Evolutionary conservation across 2,329 filamentous ascomycete genomes (phyloP), one percentile per base, ranked within the genome.

Genomic region (Esteya vermicola): DNA sequence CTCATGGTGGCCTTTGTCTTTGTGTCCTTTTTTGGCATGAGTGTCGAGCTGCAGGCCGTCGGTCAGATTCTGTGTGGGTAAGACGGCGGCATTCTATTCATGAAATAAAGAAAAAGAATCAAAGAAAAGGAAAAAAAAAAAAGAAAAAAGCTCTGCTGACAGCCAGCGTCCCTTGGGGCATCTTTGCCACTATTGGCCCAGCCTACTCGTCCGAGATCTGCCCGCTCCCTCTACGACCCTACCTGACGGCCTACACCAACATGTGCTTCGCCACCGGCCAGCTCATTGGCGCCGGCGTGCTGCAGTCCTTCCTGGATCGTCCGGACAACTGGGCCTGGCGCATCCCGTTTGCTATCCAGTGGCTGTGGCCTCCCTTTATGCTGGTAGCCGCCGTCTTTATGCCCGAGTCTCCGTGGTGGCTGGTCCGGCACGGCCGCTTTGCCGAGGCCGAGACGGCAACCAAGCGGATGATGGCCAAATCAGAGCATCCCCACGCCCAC

Each of bases 1-100:
- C 44, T 60, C 49, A 58, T 68, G 67, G 60, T 64, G 18, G 50
- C 54, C 0, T 71, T 71, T 40, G 62, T 76, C 23, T 73, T 72
- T 42, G 57, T 70, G 3, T 49, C 66, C 2, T 72, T 74, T 51
- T 73, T 74, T 43, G 68, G 66, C 0, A 56, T 60, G 1, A 65
- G 62, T 22, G 50, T 71, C 4, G 47, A 60, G 32, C 52, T 68
- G 2, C 56, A 72, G 4, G 58, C 72, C 7, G 54, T 62, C 2
- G 68, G 67, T 2, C 65, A 72, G 47, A 52, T 74, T 1, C 56
- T 73, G 4, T 44, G 41, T 20, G 43, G 43, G 12, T 36, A 14
- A 28, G 26, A 13, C n/a, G n/a, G n/a, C n/a, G n/a, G n/a, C n/a
- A n/a, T n/a, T n/a, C n/a, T n/a, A n/a, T n/a, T n/a, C n/a, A n/a